Percentiles rank a stretch among this genome's conserved stretches.
Evolutionary conservation across 306 rosid species (phyloP).

Genomic region (Pterocarpus santalinus): DNA sequence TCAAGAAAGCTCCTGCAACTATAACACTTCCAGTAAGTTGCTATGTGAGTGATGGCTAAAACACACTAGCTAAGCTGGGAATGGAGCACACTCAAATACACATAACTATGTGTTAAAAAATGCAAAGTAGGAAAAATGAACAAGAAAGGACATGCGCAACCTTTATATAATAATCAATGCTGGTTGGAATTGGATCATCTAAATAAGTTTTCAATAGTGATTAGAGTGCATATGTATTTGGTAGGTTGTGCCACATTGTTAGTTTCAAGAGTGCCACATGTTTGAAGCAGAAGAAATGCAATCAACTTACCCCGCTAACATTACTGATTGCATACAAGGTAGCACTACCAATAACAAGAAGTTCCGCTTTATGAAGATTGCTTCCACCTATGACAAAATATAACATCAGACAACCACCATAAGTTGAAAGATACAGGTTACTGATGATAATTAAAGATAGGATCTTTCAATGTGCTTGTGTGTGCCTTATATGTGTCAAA

Average conservation of each 20-base stretch:
- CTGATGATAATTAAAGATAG: constrained; percentile 6
- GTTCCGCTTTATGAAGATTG: constrained; percentile 75
- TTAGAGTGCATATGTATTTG: constrained; percentile 2
- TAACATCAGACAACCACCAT: constrained; percentile 45
- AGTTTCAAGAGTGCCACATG: not conserved
- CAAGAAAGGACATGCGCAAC: constrained; percentile 13
- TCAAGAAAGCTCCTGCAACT: no score
- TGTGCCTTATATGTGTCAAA: not conserved
- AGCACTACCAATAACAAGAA: constrained; percentile 80
- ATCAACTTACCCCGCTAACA: constrained; percentile 76
- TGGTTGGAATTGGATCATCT: not conserved
- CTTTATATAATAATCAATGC: constrained; percentile 16
- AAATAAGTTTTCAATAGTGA: not conserved
- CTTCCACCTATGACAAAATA: constrained; percentile 75
- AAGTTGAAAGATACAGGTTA: constrained; percentile 21
- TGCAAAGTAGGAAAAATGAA: no score
- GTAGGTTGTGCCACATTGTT: constrained; percentile 11
- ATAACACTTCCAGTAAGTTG: no score
- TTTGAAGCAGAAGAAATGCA: not conserved
- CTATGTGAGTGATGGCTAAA: no score
- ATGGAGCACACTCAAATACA: no score
- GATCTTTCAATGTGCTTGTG: not conserved
- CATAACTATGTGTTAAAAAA: no score
- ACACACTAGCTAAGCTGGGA: no score
- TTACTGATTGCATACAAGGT: constrained; percentile 86